A percentile compares a stretch with the other conserved stretches of the same genome.
Evolutionary conservation across 345 rosid species (phyloP).

Genomic region (Mercurialis annua): DNA sequence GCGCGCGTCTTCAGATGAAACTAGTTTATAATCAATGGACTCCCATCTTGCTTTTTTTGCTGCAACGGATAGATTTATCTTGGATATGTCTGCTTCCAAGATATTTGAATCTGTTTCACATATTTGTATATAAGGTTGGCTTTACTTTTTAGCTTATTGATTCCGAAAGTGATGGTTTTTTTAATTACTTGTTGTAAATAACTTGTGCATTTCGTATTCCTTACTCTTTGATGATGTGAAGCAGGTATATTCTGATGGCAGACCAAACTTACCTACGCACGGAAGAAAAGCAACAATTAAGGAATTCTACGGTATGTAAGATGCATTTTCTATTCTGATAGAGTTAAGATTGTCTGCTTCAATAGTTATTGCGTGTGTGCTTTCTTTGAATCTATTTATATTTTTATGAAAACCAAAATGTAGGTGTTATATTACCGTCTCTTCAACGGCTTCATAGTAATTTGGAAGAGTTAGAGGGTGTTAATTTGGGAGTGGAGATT

Average conservation of each 20-base stretch:
- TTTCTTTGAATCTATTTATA: neutral
- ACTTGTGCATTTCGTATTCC: slow-evolving; percentile 9
- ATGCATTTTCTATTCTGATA: neutral
- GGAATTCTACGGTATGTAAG: slow-evolving; percentile 72
- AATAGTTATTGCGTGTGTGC: neutral
- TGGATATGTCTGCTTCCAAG: slow-evolving; percentile 74
- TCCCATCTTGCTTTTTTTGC: slow-evolving; percentile 68
- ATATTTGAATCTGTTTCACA: slow-evolving; percentile 77
- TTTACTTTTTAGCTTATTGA: slow-evolving; percentile 14
- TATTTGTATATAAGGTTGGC: slow-evolving; percentile 75
- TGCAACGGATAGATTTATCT: slow-evolving; percentile 85
- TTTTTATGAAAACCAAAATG: slow-evolving; percentile 6
- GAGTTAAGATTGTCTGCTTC: neutral
- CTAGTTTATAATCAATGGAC: slow-evolving; percentile 79
- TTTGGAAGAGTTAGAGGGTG: slow-evolving; percentile 43
- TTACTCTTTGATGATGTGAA: slow-evolving; percentile 11
- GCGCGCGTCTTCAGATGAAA: slow-evolving; percentile 78
- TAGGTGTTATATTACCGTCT: slow-evolving; percentile 89
- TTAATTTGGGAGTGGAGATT: slow-evolving; percentile 25
- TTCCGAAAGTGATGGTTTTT: neutral
- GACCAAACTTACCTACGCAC: slow-evolving; percentile 41
- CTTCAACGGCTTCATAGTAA: slow-evolving; percentile 64
- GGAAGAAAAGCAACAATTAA: slow-evolving; percentile 89
- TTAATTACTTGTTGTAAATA: neutral
- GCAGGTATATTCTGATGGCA: slow-evolving; percentile 66